phyloP scores from a whole-genome alignment of 345 rosid genomes.

The Brassica carinata region DNA sequence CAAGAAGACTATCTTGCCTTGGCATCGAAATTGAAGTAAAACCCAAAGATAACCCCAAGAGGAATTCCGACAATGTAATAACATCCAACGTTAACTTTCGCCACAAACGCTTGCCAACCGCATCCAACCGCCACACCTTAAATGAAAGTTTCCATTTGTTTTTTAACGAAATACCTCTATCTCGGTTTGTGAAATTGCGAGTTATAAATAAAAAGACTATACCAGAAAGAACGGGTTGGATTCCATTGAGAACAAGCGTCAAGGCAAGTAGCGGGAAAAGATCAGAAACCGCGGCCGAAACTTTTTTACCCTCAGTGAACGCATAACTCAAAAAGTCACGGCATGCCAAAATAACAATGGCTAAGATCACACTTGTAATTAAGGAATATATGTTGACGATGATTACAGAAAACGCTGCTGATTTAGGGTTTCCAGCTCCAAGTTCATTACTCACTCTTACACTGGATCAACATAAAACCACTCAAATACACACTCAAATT shows the following conservation, averaged over 20 bases:
- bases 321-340: conserved; percentile 59
- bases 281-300: conserved; percentile 68
- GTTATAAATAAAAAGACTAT: not conserved
- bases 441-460: conserved; percentile 84
- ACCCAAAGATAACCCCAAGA: conserved; percentile 61
- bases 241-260: conserved; percentile 64
- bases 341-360: conserved; percentile 36
- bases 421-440: conserved; percentile 74
- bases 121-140: conserved; percentile 84
- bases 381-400: conserved; percentile 51
- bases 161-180: not conserved
- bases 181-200: not conserved
- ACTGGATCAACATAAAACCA: conserved; percentile 37
- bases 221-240: conserved; percentile 81
- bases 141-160: not conserved
- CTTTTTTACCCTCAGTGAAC: conserved; percentile 64
- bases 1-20: conserved; percentile 44
- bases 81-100: conserved; percentile 70
- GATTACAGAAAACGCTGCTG: conserved; percentile 65
- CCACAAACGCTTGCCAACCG: conserved; percentile 81
- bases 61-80: conserved; percentile 74
- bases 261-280: conserved; percentile 67
- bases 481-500: not conserved
- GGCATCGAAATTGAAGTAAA: conserved; percentile 62
- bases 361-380: conserved; percentile 47